phyloP scores from a whole-genome alignment of 2,329 filamentous ascomycete genomes.

The Pestalotiopsis sp. region DNA sequence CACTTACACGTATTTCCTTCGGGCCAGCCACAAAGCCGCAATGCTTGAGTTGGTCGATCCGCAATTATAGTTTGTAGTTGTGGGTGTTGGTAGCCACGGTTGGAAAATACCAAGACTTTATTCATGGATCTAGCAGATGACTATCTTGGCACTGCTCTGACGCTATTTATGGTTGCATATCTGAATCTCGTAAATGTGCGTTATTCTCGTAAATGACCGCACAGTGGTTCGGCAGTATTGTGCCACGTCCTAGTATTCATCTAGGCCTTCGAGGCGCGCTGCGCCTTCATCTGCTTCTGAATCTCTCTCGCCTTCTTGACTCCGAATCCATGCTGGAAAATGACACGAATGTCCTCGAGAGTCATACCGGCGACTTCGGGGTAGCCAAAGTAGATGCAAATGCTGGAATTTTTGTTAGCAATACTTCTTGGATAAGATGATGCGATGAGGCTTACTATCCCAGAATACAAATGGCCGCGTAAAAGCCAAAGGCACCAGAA shows the following conservation, averaged over 20 bases:
- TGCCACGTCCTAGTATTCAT: background rate
- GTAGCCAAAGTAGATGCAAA: slow-evolving; percentile 12
- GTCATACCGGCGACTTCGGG: slow-evolving; percentile 10
- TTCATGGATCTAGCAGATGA: too few relatives aligned
- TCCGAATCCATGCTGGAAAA: slow-evolving; percentile 9
- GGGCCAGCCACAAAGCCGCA: too few relatives aligned
- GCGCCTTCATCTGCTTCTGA: slow-evolving; percentile 8
- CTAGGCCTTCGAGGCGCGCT: background rate
- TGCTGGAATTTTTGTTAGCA: background rate
- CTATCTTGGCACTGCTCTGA: too few relatives aligned
- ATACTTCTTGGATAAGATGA: background rate
- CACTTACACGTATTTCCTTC: too few relatives aligned
- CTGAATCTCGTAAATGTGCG: background rate
- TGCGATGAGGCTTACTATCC: background rate
- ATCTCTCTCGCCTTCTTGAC: slow-evolving; percentile 6
- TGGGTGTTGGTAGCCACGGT: too few relatives aligned
- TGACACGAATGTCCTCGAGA: slow-evolving; percentile 8
- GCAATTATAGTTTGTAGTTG: too few relatives aligned
- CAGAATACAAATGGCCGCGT: slow-evolving; percentile 6
- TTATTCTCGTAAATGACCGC: background rate
- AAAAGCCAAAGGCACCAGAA: slow-evolving; percentile 11
- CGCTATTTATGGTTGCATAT: background rate
- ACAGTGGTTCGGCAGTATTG: background rate
- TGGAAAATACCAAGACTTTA: too few relatives aligned
- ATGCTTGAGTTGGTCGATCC: too few relatives aligned